Evolutionary conservation across 192 early-diverging fungal genomes (phyloP).

Genomic region (Podochytrium sp.): DNA sequence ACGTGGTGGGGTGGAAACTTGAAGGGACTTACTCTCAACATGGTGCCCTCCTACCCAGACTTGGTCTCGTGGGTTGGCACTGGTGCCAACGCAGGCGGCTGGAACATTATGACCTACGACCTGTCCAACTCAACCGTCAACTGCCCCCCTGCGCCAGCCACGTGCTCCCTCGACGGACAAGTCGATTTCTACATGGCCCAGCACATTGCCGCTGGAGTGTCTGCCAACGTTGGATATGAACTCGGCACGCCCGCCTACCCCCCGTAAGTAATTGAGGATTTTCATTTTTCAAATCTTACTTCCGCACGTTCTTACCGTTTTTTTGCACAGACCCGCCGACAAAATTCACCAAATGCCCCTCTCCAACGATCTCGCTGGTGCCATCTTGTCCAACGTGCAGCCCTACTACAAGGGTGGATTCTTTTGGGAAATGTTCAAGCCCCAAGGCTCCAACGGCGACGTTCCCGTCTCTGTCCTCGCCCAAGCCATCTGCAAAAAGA

Average conservation of each 20-base stretch:
- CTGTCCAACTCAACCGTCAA: constrained; percentile 6
- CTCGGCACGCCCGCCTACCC: constrained; percentile 21
- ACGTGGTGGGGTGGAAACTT: constrained; percentile 28
- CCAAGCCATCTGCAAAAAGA: constrained; percentile 3
- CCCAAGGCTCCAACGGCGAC: not conserved
- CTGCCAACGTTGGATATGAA: constrained; percentile 25
- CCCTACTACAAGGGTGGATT: constrained; percentile 25
- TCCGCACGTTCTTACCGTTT: too few species aligned
- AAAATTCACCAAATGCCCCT: not conserved
- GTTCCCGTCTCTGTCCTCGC: constrained; percentile 7
- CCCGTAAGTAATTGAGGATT: too few species aligned
- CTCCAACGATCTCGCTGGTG: not conserved
- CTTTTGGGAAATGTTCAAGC: constrained; percentile 16
- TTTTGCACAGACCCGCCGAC: not conserved
- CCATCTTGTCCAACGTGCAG: constrained; percentile 6
- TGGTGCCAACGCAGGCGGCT: constrained; percentile 23
- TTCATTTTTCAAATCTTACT: too few species aligned
- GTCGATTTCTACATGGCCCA: constrained; percentile 24
- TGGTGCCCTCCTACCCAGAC: constrained; percentile 21
- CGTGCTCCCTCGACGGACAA: constrained; percentile 13
- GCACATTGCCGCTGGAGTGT: not conserved
- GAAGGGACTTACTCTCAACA: constrained; percentile 12
- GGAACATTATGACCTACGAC: constrained; percentile 29
- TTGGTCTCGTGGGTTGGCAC: not conserved
- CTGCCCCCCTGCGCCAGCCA: constrained; percentile 10